These are phyloP conservation scores for Colletotrichum sp. DNA, from an alignment of 2,329 filamentous ascomycete species.

Conservation along the genomic window DNA sequence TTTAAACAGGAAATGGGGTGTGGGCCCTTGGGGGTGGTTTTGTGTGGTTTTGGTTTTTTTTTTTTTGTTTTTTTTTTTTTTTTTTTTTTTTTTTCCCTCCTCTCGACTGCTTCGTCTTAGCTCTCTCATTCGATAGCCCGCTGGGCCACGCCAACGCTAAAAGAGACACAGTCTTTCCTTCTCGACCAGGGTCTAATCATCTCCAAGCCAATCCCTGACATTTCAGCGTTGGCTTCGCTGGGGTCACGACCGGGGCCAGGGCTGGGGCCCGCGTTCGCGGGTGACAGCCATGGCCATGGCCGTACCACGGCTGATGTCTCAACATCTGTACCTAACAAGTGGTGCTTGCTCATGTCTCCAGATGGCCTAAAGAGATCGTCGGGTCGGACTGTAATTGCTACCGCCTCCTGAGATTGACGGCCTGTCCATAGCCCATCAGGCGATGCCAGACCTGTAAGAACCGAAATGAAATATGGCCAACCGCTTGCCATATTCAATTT, in stretches of 20 bases:
- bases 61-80: not conserved
- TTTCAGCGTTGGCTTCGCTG: constrained; percentile 10
- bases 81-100: not conserved
- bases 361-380: not conserved
- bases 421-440: not conserved
- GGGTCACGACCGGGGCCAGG: constrained; percentile 6
- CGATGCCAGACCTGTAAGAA: not conserved
- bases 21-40: no score
- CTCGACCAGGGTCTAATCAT: constrained; percentile 19
- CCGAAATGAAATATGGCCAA: not conserved
- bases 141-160: not conserved
- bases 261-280: not conserved
- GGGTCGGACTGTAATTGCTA: not conserved
- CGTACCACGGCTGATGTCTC: not conserved
- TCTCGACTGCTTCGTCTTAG: not conserved
- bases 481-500: not conserved
- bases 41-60: not conserved
- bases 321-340: not conserved
- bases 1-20: no score
- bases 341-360: constrained; percentile 5
- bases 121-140: not conserved
- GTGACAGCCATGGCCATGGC: constrained; percentile 11
- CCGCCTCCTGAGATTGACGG: not conserved
- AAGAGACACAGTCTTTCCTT: not conserved
- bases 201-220: constrained; percentile 21